Conservation (phyloP, 768 basidiomycete genomes). For the Rhizopogon vulgaris region DNA sequence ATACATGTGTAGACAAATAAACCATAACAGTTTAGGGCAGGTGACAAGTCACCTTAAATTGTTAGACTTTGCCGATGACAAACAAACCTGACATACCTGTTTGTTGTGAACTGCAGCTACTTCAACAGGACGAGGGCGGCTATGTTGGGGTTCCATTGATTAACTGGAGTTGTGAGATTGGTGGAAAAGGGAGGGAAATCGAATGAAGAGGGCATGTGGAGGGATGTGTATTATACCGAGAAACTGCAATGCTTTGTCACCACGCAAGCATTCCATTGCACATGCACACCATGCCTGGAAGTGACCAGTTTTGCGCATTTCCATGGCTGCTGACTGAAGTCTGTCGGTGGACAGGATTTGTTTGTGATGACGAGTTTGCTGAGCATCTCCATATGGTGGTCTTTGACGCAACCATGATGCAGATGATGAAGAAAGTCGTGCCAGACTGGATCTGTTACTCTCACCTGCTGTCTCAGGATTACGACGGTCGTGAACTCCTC, state of each 20-base stretch:
- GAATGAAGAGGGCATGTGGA: too few relatives aligned
- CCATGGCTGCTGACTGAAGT: constrained; percentile 20
- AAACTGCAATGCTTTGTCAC: neutral
- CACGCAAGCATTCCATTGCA: constrained; percentile 19
- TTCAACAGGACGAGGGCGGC: too few relatives aligned
- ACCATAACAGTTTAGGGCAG: too few relatives aligned
- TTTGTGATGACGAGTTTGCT: constrained; percentile 15
- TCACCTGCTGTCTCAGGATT: constrained; percentile 27
- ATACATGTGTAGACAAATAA: too few relatives aligned
- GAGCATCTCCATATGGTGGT: constrained; percentile 22
- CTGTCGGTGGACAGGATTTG: neutral
- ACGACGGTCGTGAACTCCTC: constrained; percentile 26
- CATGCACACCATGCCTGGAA: constrained; percentile 22
- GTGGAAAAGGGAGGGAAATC: too few relatives aligned
- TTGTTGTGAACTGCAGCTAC: too few relatives aligned
- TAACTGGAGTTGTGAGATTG: too few relatives aligned
- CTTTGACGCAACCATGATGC: constrained; percentile 16
- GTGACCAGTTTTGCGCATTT: constrained; percentile 21
- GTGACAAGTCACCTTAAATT: too few relatives aligned
- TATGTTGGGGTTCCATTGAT: too few relatives aligned
- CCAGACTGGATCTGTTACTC: constrained; percentile 27
- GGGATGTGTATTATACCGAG: too few relatives aligned
- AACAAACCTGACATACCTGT: too few relatives aligned
- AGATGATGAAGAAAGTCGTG: constrained; percentile 21
- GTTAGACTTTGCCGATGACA: too few relatives aligned